Percentiles rank a stretch among this genome's conserved stretches.
Evolutionary conservation across 2,329 filamentous ascomycete genomes (phyloP).

Genomic region (Aspergillus japonicus): DNA sequence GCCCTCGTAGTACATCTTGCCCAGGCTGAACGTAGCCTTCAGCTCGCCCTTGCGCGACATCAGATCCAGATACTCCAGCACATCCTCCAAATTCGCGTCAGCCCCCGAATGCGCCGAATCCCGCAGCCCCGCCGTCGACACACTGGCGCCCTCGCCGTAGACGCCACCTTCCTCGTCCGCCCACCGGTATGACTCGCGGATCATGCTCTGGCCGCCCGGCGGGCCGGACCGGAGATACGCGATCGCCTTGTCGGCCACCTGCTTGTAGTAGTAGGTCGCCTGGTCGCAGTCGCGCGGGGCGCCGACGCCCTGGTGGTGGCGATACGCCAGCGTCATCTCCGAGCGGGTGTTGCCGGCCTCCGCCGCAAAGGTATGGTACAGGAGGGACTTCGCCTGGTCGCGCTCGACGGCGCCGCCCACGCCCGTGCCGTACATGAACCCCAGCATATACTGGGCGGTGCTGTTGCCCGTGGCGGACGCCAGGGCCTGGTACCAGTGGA

Average conservation of each 20-base stretch:
- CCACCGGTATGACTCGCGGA: conserved; percentile 76
- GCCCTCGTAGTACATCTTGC: conserved; percentile 85
- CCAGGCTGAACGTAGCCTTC: conserved; percentile 81
- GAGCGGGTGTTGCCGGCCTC: conserved; percentile 77
- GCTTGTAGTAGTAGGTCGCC: conserved; percentile 85
- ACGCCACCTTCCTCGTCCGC: conserved; percentile 89
- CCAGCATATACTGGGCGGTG: conserved; percentile 93
- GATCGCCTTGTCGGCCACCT: conserved; percentile 90
- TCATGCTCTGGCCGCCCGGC: conserved; percentile 77
- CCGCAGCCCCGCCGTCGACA: conserved; percentile 75
- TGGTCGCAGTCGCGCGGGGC: conserved; percentile 82
- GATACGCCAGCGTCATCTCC: conserved; percentile 89
- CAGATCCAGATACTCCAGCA: conserved; percentile 89
- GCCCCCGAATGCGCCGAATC: conserved; percentile 72
- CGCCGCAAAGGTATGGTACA: conserved; percentile 94
- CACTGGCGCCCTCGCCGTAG: conserved; percentile 93
- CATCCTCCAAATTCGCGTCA: conserved; percentile 84
- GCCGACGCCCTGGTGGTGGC: conserved; percentile 81
- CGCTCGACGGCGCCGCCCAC: conserved; percentile 75
- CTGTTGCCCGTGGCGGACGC: conserved; percentile 77
- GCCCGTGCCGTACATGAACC: conserved; percentile 92
- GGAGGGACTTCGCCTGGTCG: conserved; percentile 85
- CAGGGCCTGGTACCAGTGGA: conserved; percentile 75
- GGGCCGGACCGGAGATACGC: conserved; percentile 84
- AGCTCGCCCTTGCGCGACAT: conserved; percentile 88